Evolutionary conservation across 306 rosid species (phyloP), one percentile per base, ranked within the genome.

Genomic region (Lathyrus sativus): DNA sequence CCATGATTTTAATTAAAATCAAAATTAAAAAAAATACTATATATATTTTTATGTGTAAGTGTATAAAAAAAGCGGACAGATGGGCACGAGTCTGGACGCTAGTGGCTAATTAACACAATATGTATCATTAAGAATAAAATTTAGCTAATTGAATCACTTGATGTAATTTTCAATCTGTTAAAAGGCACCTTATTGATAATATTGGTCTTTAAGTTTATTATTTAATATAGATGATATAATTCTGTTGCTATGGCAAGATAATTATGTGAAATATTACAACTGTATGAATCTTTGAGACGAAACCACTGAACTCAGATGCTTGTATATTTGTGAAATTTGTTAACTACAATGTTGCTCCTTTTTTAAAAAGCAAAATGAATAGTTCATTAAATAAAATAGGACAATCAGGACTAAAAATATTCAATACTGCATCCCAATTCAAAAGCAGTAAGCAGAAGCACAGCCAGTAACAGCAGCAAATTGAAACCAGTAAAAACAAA

Each of bases 201-300:
- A 11, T 31, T 66, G 19, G 24, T 54, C 65, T 38, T 29, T 28
- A 45, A 46, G 38, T 72, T 60, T 58, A 58, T 33, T 31, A 6
- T 60, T 67, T 58, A 46, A 37, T 54, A 44, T 37, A 22, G 13
- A 68, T 61, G n/a, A 43, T 68, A 51, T 55, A 44, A 63, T 38
- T 62, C 18, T 55, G 76, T 74, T 63, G 19, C 65, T 51, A 35
- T 42, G 33, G 11, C 44, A 22, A 26, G 57, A 41, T 77, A 41
- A 28, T 60, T 43, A 43, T 51, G 41, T 62, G 68, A 68, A 53
- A 26, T 38, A 50, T 18, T 39, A 5, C 15, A 66, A 12, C 44
- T 24, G 18, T 49, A 14, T 8, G 5, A 75, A n/a, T 67, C 6
- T 24, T 43, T 60, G 50, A 66, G 49, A 71, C 60, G 57, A 75